Conservation (phyloP, 148 eudicot species). For the Polygonum aviculare region DNA sequence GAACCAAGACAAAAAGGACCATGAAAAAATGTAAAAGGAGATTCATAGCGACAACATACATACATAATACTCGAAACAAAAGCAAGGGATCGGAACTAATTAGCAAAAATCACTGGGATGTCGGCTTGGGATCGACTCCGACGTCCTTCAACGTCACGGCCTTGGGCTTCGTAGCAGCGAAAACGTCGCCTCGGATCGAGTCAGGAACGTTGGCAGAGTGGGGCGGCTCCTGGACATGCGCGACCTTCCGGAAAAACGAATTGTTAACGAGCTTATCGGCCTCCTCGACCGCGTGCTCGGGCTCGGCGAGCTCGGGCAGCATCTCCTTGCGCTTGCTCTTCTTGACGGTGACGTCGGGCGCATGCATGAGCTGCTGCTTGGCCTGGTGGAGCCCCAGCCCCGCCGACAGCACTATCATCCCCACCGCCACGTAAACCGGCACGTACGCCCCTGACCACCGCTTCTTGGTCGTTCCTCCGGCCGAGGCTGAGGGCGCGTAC, state of each 20-base stretch:
- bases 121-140: not conserved
- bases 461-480: not conserved
- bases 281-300: constrained; percentile 2
- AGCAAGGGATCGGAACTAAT: not conserved
- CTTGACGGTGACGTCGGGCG: constrained; percentile 14
- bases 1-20: no score
- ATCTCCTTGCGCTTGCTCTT: constrained; percentile 16
- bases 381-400: constrained; percentile 14
- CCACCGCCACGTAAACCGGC: constrained; percentile 19
- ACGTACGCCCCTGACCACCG: constrained; percentile 7
- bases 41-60: not conserved
- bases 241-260: constrained; percentile 20
- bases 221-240: constrained; percentile 13
- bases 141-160: constrained; percentile 1
- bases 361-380: constrained; percentile 18
- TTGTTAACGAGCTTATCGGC: constrained; percentile 9
- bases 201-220: not conserved
- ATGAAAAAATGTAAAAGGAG: no score
- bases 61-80: not conserved
- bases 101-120: not conserved
- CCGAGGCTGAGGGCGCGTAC: not conserved
- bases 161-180: not conserved
- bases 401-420: constrained; percentile 12
- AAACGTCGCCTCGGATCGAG: constrained; percentile 4
- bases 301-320: constrained; percentile 21